Base-by-base conservation (phyloP, 2,329 filamentous ascomycete genomes). In the Lecanosticta acicola region DNA sequence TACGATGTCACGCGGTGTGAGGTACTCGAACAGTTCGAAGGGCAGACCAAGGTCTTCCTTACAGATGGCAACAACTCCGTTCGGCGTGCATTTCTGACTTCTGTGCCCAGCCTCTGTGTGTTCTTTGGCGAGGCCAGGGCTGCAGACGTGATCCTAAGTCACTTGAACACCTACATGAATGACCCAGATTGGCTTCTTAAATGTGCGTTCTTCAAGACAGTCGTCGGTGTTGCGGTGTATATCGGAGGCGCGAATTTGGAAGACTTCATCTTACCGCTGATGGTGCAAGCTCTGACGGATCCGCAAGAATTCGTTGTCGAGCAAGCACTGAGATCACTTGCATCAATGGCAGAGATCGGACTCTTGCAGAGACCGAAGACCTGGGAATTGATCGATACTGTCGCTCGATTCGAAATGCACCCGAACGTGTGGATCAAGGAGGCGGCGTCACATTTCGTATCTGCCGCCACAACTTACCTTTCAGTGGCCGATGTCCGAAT, bases 181-280 rank as follows among this genome's bases (percentile, higher is more conserved):
- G 93, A 97, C 59, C 81, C 85, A 34, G 90, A 98, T 64, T 98
- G 93, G 93, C 88, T 88, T 65, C 71, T 98, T 24, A 96, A 95
- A 66, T 96, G 89, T 59, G 89, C 91, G 2, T 97, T 97, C 63
- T 96, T 98, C 60, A 90, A 95, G 61, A 87, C 89, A 0, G 88
- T 97, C 19, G 87, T 97, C 13, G 91, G 90, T 3, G 90, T 98
- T 54, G 87, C 90, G 3, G 81, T 87, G 1, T 95, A 95, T 57
- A 79, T 97, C 26, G 93, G 93, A 20, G 89, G 86, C 49, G 86
- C 83, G 26, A 94, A 84, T 56, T 71, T 98, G 24, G 93, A 98
- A 66, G 89, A 94, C 56, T 98, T 96, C 58, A 94, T 97, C 54
- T 70, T 98, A 19, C 93, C 94, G 0, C 74, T 98, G 11, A 96